Percentiles rank a stretch among this genome's conserved stretches.
Conservation (phyloP, 805 yeast genomes). For the Wickerhamomyces ciferrii region DNA sequence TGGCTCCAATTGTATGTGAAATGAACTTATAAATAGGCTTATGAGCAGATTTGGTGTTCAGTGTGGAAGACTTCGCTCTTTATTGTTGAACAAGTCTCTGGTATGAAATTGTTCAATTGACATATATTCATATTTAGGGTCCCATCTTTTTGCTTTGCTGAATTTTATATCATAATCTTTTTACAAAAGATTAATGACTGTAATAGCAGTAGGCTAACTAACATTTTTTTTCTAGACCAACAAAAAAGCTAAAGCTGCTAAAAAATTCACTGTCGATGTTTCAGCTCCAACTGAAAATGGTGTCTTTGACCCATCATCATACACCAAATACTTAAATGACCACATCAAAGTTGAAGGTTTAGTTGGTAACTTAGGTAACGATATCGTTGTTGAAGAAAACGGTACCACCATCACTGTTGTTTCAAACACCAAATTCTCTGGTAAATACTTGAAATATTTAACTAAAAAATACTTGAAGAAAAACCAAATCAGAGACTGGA, state of each 20-base stretch:
- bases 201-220: slow-evolving; percentile 73
- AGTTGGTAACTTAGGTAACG: slow-evolving; percentile 95
- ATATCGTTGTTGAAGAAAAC: slow-evolving; percentile 86
- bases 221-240: slow-evolving; percentile 52
- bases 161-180: slow-evolving; percentile 25
- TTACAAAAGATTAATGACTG: slow-evolving; percentile 2
- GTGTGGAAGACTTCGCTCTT: background rate
- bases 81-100: slow-evolving; percentile 18
- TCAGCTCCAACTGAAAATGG: slow-evolving; percentile 97
- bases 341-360: slow-evolving; percentile 98
- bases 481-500: slow-evolving; percentile 99
- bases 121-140: background rate
- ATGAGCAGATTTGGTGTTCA: slow-evolving; percentile 24
- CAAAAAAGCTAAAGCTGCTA: slow-evolving; percentile 76
- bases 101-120: slow-evolving; percentile 21
- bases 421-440: slow-evolving; percentile 94
- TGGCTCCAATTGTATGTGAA: slow-evolving; percentile 92
- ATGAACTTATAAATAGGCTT: slow-evolving; percentile 17
- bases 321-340: slow-evolving; percentile 97
- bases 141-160: slow-evolving; percentile 20
- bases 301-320: slow-evolving; percentile 95
- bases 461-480: slow-evolving; percentile 99
- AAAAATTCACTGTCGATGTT: slow-evolving; percentile 92
- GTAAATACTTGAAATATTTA: slow-evolving; percentile 99
- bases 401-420: slow-evolving; percentile 84